Conservation (phyloP, 2,329 filamentous ascomycete genomes). For the Metarhizium rileyi region DNA sequence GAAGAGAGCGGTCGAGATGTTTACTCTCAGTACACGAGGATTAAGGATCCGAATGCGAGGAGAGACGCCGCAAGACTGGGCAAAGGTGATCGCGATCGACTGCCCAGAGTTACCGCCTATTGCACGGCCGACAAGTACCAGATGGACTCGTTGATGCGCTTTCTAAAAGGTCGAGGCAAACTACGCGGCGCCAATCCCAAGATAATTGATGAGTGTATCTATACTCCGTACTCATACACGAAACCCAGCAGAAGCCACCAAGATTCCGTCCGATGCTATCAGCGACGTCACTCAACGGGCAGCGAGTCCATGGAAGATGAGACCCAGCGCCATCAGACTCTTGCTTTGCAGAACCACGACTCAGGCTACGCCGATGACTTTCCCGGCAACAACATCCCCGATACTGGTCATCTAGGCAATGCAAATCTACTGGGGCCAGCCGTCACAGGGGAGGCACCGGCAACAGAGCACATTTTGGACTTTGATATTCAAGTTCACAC, state of each 20-base stretch:
- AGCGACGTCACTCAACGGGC: slow-evolving; percentile 68
- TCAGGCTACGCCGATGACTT: slow-evolving; percentile 21
- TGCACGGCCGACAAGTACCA: slow-evolving; percentile 90
- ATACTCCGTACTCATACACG: slow-evolving; percentile 81
- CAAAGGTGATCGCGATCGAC: slow-evolving; percentile 78
- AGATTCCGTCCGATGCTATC: slow-evolving; percentile 37
- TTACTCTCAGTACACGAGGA: slow-evolving; percentile 94
- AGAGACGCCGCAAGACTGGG: slow-evolving; percentile 86
- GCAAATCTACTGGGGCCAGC: slow-evolving; percentile 26
- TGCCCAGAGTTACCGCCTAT: slow-evolving; percentile 92
- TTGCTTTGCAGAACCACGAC: slow-evolving; percentile 43
- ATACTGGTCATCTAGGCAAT: slow-evolving; percentile 16
- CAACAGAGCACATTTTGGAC: slow-evolving; percentile 47
- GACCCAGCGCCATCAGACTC: slow-evolving; percentile 40
- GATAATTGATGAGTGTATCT: slow-evolving; percentile 94
- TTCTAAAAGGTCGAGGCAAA: slow-evolving; percentile 75
- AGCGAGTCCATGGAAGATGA: slow-evolving; percentile 41
- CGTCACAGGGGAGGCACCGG: slow-evolving; percentile 25
- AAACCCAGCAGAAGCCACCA: slow-evolving; percentile 23
- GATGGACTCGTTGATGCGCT: slow-evolving; percentile 81
- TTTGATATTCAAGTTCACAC: slow-evolving; percentile 85
- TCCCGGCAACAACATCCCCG: slow-evolving; percentile 16
- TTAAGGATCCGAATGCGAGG: slow-evolving; percentile 90
- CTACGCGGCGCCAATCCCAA: slow-evolving; percentile 76
- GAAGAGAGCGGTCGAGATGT: slow-evolving; percentile 92